Evolutionary conservation across 1,139 yeast genomes (phyloP).

Genomic region (Cylindricascospora bacillispora): DNA sequence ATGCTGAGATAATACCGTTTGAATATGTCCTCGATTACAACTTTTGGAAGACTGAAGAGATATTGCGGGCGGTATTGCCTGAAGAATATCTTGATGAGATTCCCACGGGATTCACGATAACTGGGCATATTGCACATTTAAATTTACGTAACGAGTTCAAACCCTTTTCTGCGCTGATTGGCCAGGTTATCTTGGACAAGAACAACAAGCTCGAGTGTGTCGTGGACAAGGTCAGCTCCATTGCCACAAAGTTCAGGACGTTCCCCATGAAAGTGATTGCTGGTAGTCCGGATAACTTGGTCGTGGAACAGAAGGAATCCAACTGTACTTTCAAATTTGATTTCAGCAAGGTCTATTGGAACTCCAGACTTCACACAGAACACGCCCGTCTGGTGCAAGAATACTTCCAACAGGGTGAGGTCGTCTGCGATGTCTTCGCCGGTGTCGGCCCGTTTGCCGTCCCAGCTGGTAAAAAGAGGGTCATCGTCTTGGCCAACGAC

Average conservation of each 20-base stretch:
- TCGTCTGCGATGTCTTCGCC: constrained; percentile 91
- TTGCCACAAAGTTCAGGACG: constrained; percentile 79
- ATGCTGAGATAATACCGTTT: constrained; percentile 40
- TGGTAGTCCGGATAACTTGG: constrained; percentile 44
- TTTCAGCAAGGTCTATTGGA: constrained; percentile 94
- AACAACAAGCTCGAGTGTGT: constrained; percentile 72
- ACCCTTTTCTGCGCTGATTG: constrained; percentile 71
- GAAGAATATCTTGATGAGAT: constrained; percentile 54
- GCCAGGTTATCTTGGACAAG: constrained; percentile 83
- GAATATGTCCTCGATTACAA: constrained; percentile 50
- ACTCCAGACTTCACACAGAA: constrained; percentile 86
- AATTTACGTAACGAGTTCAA: constrained; percentile 76
- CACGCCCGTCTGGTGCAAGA: constrained; percentile 64
- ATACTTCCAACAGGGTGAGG: constrained; percentile 48
- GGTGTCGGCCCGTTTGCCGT: constrained; percentile 98
- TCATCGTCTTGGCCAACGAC: constrained; percentile 81
- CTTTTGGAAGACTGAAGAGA: constrained; percentile 85
- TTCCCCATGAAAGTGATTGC: constrained; percentile 91
- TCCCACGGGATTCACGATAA: constrained; percentile 86
- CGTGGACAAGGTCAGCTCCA: constrained; percentile 84
- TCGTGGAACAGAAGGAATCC: constrained; percentile 81
- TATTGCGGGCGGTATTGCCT: constrained; percentile 66
- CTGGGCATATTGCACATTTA: constrained; percentile 93
- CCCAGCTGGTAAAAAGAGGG: constrained; percentile 83
- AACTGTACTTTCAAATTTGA: constrained; percentile 81